Evolutionary conservation across 768 basidiomycete species (phyloP), one percentile per base, ranked within the genome.

Genomic region (Mycena chlorophos): DNA sequence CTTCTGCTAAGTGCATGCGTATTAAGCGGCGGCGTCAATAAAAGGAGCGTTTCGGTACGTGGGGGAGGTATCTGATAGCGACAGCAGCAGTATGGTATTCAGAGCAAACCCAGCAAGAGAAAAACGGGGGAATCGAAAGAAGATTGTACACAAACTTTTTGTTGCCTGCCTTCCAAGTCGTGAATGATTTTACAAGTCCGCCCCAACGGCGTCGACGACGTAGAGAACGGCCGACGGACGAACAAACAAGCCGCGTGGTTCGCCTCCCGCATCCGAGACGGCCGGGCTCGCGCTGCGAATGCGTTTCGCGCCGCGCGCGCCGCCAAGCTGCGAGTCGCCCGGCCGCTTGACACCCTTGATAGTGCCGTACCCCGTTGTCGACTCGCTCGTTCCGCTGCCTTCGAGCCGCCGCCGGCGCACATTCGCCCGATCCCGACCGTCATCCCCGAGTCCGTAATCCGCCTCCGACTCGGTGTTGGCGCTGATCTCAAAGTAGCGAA

Each of bases 181-280:
- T n/a, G n/a, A n/a, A n/a, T n/a, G n/a, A n/a, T 26, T 38, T 81
- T 69, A 87, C 49, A 86, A 65, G 71, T 86, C 84, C 13, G 79
- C 72, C 3, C 85, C 89, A 38, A 89, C 84, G 30, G 91, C 91
- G 67, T 91, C 89, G 29, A 93, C 84, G 26, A 94, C 91, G 66
- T 93, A 92, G 51, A 94, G 73, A 52, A 93, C 89, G 68, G 92
- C 90, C 70, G 90, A 88, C 4, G 91, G 91, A 52, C 91, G 74
- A 45, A 94, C 90, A 65, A 94, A 94, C 43, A 94, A 66, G 1
- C 91, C 91, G 61, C 90, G 70, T 0, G 85, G 81, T 71, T 93
- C 85, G 39, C 69, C 78, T 16, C 68, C 84, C 65, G 63, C 71
- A 69, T 72, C 88, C 70, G 71, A 84, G 63, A 66, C 82, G 0